These are phyloP conservation scores for Erythrobasidium hasegawianum DNA, from an alignment of 1,284 basidiomycete species.

Conservation along the genomic window DNA sequence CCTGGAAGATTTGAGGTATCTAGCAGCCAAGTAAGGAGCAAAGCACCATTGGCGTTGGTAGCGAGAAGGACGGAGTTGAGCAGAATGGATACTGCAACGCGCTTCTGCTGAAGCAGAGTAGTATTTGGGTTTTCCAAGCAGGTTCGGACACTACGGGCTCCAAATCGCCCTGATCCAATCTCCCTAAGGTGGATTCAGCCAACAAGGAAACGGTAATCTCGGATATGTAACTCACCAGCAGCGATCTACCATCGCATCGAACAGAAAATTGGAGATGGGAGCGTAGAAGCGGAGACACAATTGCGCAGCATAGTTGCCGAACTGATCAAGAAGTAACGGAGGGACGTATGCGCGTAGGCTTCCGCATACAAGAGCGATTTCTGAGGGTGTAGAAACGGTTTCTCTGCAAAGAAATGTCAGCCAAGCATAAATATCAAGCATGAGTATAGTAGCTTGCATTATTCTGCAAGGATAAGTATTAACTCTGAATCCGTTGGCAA, in stretches of 20 bases:
- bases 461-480: slow-evolving; percentile 4
- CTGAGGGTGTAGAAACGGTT: slow-evolving; percentile 83
- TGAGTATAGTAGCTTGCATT: background rate
- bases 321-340: slow-evolving; percentile 88
- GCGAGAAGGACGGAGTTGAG: slow-evolving; percentile 96
- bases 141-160: slow-evolving; percentile 94
- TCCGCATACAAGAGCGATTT: slow-evolving; percentile 75
- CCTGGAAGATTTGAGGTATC: slow-evolving; percentile 91
- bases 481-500: background rate
- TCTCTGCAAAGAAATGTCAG: slow-evolving; percentile 63
- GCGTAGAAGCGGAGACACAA: slow-evolving; percentile 87
- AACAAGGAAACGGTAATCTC: background rate
- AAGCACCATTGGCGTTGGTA: slow-evolving; percentile 93
- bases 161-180: slow-evolving; percentile 62
- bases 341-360: slow-evolving; percentile 88
- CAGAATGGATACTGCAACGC: slow-evolving; percentile 88
- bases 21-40: slow-evolving; percentile 92
- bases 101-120: slow-evolving; percentile 75
- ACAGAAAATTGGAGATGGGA: slow-evolving; percentile 89
- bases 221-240: slow-evolving; percentile 84
- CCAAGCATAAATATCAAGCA: background rate
- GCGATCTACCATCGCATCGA: slow-evolving; percentile 95
- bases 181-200: slow-evolving; percentile 33
- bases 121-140: slow-evolving; percentile 87
- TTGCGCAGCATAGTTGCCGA: slow-evolving; percentile 97